These are phyloP conservation scores for Chalciporus pseudorubinellus DNA, from an alignment of 768 basidiomycete genomes.

Conservation along the genomic window DNA sequence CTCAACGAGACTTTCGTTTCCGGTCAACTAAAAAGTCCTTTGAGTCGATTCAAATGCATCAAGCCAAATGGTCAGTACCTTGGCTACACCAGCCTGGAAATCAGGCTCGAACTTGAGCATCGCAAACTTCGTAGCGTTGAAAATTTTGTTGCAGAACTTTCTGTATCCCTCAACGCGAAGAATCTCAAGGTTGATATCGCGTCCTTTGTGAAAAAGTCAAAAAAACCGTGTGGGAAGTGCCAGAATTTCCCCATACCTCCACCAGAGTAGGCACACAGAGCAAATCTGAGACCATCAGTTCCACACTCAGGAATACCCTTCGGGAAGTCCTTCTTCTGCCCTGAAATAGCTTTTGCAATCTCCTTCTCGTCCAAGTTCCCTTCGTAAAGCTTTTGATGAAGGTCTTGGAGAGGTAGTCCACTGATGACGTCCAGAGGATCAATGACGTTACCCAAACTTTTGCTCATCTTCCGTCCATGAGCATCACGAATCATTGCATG, in stretches of 20 bases:
- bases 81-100: constrained; percentile 69
- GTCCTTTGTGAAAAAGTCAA: constrained; percentile 48
- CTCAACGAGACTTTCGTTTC: constrained; percentile 89
- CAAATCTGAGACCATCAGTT: constrained; percentile 93
- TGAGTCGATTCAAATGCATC: neutral
- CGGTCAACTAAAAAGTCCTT: constrained; percentile 60
- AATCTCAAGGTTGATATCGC: constrained; percentile 97
- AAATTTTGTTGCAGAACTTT: constrained; percentile 99
- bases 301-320: constrained; percentile 99
- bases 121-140: constrained; percentile 99
- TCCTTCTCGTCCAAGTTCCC: constrained; percentile 95
- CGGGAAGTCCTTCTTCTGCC: constrained; percentile 99
- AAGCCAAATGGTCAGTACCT: constrained; percentile 44
- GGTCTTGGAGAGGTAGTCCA: constrained; percentile 71
- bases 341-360: constrained; percentile 83
- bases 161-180: constrained; percentile 95
- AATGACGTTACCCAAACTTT: constrained; percentile 96
- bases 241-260: constrained; percentile 55
- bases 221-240: neutral
- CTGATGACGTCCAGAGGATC: constrained; percentile 95
- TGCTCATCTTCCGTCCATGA: constrained; percentile 98
- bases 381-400: constrained; percentile 82
- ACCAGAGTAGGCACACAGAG: constrained; percentile 89
- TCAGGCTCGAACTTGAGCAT: constrained; percentile 90
- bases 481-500: constrained; percentile 99